Evolutionary conservation across 1,284 basidiomycete species (phyloP), one percentile per base, ranked within the genome.

Genomic region (Naganishia sp.): DNA sequence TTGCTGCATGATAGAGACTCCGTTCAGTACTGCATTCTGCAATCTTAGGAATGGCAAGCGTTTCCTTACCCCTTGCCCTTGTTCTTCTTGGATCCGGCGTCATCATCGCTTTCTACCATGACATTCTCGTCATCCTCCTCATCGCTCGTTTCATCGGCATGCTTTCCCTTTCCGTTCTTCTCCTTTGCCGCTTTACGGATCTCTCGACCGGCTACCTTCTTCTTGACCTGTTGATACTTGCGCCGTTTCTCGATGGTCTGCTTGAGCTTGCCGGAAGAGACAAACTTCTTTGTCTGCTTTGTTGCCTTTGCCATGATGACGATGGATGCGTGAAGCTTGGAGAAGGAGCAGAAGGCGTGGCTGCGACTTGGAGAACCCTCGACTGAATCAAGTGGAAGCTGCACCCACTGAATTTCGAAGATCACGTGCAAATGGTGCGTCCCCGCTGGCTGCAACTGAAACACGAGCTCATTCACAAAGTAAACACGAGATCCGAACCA

Each of bases 261-360:
- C 74, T 90, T 90, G 59, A 96, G 85, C 75, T 90, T 88, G 1
- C 93, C 93, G 66, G 89, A 91, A 2, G 90, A 83, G 11, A 88
- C 89, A 72, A 94, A 94, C 81, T 94, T 93, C 75, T 89, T 87
- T 18, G 88, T 89, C 0, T 90, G 86, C 79, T 93, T 93, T 42
- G 84, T 80, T 33, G 85, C 83, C 71, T 83, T 84, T 25, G 81
- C 85, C 87, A 88, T 88, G 42, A 42, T 61, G 9, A 23, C 15
- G 25, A 33, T 18, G 45, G 5, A 1, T 15, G 7, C 7, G 7
- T 7, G 45, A 7, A 48, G 23, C 18, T 18, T 48, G 45, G 23
- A 48, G 45, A 23, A 48, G 43, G n/a, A 45, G 43, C n/a, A 15
- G 43, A 45, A 45, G 28, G 28, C 13, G 36, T 39, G 10, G 36